A percentile compares a stretch with the other conserved stretches of the same genome.
Conservation (phyloP, 2,329 filamentous ascomycete genomes). For the Fusarium pseudonygamai region DNA sequence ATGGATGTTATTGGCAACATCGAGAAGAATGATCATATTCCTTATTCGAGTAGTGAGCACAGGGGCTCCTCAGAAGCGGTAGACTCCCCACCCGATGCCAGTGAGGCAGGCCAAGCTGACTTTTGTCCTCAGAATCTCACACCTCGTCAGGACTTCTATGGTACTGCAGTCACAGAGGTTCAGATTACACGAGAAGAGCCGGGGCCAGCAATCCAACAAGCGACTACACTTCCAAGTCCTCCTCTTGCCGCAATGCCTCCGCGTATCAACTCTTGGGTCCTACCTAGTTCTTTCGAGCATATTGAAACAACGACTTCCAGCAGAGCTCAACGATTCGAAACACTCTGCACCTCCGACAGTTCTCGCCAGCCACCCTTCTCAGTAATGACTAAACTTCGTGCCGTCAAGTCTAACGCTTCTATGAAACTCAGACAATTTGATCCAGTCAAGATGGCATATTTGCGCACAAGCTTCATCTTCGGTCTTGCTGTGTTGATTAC, state of each 20-base stretch:
- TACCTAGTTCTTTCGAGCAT: conserved; percentile 26
- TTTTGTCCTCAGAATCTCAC: conserved; percentile 40
- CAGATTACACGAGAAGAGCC: conserved; percentile 51
- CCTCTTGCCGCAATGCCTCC: conserved; percentile 23
- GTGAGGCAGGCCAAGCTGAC: conserved; percentile 23
- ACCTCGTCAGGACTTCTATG: conserved; percentile 50
- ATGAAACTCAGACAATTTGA: conserved; percentile 53
- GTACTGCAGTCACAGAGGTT: conserved; percentile 61
- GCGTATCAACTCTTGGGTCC: conserved; percentile 40
- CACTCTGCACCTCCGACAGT: conserved; percentile 43
- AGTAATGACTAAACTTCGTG: conserved; percentile 37
- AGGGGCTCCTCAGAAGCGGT: conserved; percentile 50
- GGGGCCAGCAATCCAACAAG: conserved; percentile 10
- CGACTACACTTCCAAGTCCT: conserved; percentile 18
- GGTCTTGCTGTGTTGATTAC: conserved; percentile 67
- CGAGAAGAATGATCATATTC: conserved; percentile 27
- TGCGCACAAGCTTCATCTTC: conserved; percentile 69
- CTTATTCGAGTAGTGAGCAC: conserved; percentile 41
- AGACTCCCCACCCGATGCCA: not conserved
- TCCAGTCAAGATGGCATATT: conserved; percentile 67
- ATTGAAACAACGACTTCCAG: conserved; percentile 18
- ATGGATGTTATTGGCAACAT: conserved; percentile 38
- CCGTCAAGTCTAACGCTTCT: conserved; percentile 43
- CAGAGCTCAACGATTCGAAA: conserved; percentile 42
- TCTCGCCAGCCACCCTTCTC: conserved; percentile 12